Base-by-base conservation (phyloP, 352 stramenopile genomes). In the Phytophthora megakarya region DNA sequence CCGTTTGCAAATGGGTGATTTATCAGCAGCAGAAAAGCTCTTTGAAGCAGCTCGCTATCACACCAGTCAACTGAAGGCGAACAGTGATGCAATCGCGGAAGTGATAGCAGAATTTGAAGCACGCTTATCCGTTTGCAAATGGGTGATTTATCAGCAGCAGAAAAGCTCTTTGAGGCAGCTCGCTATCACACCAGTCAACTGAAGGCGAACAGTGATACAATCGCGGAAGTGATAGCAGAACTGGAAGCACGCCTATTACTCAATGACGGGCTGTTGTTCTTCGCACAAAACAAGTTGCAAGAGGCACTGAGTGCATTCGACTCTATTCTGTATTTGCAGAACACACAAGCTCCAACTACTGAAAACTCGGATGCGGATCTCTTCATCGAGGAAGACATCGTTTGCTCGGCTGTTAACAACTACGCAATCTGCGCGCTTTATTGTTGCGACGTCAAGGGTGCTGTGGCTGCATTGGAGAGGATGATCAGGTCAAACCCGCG, bases 371-470 rank as follows among this genome's bases (percentile, higher is more conserved):
- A 84, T 39, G 67, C 69, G 18, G 39, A 80, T 13, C 23, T 89
- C 19, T 77, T 89, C 13, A 35, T 93, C 16, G 76, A 92, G 19
- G 80, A 90, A 50, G 80, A 92, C 51, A 50, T 90, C n/a, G 56
- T 89, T 32, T 83, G 80, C 44, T 73, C 80, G 11, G 85, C 83
- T 23, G 81, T 90, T 61, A 94, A 92, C 74, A 92, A 94, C 51
- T 90, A 86, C 56, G 75, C 83, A 16, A 91, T 94, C 45, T 94
- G 85, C 53, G 76, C 85, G 22, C 75, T 92, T 22, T 94, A 94
- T 52, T 90, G 83, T 55, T 92, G 85, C 49, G 79, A 94, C 37
- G 85, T 94, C 38, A 81, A 86, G 32, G 78, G 78, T 23, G 85
- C 85, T 7, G 80, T 94, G 43, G 69, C 67, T 19, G 80, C 81